Evolutionary conservation across 495 filamentous ascomycete genomes (phyloP).

Genomic region (Lepraria neglecta): DNA sequence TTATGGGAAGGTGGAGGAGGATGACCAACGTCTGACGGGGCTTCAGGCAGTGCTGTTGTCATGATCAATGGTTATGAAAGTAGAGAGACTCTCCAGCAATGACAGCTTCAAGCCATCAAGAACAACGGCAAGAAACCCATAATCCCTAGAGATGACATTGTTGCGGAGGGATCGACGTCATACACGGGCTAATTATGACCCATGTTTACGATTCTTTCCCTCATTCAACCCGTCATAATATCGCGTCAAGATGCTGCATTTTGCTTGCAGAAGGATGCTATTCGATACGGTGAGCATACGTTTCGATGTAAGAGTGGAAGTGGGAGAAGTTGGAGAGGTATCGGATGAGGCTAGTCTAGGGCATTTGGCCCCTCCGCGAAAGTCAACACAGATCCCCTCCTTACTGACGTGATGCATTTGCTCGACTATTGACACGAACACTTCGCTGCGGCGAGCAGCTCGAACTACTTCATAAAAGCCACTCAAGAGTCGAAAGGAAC

Average conservation of each 20-base stretch:
- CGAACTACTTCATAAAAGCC: neutral
- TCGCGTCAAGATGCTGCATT: neutral
- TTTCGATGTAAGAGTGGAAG: neutral
- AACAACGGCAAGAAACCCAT: too few relatives aligned
- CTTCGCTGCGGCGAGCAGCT: neutral
- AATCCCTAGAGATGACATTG: neutral
- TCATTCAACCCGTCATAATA: too few relatives aligned
- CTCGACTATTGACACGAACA: neutral
- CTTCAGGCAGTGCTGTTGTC: neutral
- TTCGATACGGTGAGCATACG: neutral
- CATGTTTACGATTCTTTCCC: too few relatives aligned
- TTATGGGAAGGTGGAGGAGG: neutral
- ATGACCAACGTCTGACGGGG: neutral
- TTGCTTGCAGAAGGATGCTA: neutral
- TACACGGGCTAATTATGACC: neutral
- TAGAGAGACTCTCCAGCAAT: neutral
- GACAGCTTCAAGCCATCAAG: neutral
- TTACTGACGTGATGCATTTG: conserved; percentile 1
- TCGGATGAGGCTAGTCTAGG: conserved; percentile 7
- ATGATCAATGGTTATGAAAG: neutral
- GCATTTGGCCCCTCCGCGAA: conserved; percentile 8
- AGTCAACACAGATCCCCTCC: conserved; percentile 1
- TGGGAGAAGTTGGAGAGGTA: neutral
- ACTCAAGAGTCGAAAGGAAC: neutral
- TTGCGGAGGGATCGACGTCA: conserved; percentile 8